Conservation (phyloP, 1,284 basidiomycete genomes). For the Ceratobasidium sp. region DNA sequence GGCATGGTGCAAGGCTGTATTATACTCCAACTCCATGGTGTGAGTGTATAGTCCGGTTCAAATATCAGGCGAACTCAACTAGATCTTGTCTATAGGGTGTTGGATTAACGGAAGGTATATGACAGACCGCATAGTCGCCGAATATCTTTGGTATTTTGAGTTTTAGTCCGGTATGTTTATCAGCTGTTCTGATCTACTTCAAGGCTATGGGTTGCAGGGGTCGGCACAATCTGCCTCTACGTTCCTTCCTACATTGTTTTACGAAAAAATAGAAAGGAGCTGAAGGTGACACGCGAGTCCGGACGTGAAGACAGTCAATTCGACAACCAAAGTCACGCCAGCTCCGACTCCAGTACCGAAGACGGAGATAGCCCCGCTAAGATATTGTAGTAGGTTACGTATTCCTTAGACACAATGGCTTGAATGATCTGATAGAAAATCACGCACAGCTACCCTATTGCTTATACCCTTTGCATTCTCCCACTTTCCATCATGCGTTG, state of each 20-base stretch:
- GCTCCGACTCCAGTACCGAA: background rate
- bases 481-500: slow-evolving; percentile 38
- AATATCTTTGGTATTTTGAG: slow-evolving; percentile 24
- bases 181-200: background rate
- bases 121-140: slow-evolving; percentile 13
- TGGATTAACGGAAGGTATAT: slow-evolving; percentile 33
- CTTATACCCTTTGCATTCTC: slow-evolving; percentile 29
- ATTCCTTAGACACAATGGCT: background rate
- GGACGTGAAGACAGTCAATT: background rate
- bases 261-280: slow-evolving; percentile 14
- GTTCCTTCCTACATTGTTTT: slow-evolving; percentile 22
- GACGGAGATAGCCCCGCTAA: slow-evolving; percentile 4
- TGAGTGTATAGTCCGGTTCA: background rate
- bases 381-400: slow-evolving; percentile 23
- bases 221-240: slow-evolving; percentile 12
- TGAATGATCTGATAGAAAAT: background rate
- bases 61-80: background rate
- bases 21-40: slow-evolving; percentile 42
- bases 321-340: background rate
- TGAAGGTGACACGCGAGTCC: background rate
- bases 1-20: background rate
- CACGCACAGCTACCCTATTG: slow-evolving; percentile 19
- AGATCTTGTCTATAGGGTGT: slow-evolving; percentile 12
- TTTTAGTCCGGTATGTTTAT: background rate
- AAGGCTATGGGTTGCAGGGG: slow-evolving; percentile 37